Evolutionary conservation across 164 flowering plant species (phyloP).

Genomic region (Vitis riparia): DNA sequence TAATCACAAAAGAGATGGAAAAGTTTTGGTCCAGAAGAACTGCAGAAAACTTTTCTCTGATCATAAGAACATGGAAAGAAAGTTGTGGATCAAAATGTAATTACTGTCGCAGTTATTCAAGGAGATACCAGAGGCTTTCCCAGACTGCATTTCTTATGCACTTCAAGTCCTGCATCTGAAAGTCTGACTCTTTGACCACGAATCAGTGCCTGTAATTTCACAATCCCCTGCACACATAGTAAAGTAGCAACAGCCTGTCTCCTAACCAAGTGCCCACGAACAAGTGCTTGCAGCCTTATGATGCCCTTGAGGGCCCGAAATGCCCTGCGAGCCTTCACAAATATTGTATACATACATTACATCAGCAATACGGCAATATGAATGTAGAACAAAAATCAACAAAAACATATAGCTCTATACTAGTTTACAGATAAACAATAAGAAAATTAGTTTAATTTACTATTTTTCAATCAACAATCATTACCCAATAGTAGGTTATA

Average conservation of each 20-base stretch:
- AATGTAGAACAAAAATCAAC: neutral
- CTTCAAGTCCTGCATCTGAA: slow-evolving; percentile 41
- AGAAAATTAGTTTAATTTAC: neutral
- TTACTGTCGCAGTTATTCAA: neutral
- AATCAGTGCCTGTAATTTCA: slow-evolving; percentile 73
- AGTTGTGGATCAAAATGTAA: neutral
- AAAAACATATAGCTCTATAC: neutral
- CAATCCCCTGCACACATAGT: slow-evolving; percentile 55
- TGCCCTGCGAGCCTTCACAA: slow-evolving; percentile 82
- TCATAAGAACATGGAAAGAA: neutral
- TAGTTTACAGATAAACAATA: neutral
- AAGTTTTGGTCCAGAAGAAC: too few species aligned
- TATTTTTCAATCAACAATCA: neutral
- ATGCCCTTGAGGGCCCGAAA: slow-evolving; percentile 80
- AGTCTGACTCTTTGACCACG: slow-evolving; percentile 63
- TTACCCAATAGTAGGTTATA: neutral
- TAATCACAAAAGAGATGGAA: too few species aligned
- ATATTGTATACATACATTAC: slow-evolving; percentile 11
- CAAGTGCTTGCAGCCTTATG: slow-evolving; percentile 77
- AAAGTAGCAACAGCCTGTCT: slow-evolving; percentile 82
- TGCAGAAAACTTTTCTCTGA: neutral
- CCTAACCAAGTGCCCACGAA: slow-evolving; percentile 89
- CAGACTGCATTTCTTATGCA: slow-evolving; percentile 20
- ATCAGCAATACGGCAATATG: neutral
- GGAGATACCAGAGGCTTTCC: slow-evolving; percentile 35